Percentiles rank a stretch among this genome's conserved stretches.
Evolutionary conservation across 208 protist genomes (phyloP).

Genomic region (Porcisia hertigi): DNA sequence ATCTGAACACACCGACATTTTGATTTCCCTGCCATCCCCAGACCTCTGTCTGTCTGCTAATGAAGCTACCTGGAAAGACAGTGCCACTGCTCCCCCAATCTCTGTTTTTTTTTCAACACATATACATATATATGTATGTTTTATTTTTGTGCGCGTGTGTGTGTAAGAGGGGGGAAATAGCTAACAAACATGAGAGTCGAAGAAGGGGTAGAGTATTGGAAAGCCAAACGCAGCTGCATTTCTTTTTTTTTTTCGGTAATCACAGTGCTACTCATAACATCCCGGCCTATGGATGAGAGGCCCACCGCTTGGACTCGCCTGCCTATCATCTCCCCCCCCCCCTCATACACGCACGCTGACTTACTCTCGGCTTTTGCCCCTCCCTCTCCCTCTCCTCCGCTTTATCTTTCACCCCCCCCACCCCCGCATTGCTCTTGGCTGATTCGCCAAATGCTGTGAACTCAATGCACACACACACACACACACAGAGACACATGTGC

Average conservation of each 20-base stretch:
- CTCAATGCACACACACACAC: not conserved
- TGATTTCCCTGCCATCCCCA: too few relatives aligned
- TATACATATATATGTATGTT: not conserved
- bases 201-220: not conserved
- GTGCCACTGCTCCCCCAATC: too few relatives aligned
- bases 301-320: not conserved
- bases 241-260: too few relatives aligned
- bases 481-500: too few relatives aligned
- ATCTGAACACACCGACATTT: not conserved
- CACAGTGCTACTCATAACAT: too few relatives aligned
- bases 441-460: not conserved
- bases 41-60: too few relatives aligned
- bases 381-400: not conserved
- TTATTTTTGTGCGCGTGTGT: not conserved
- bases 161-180: not conserved
- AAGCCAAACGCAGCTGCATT: not conserved
- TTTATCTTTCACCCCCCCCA: not conserved
- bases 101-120: not conserved
- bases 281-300: not conserved
- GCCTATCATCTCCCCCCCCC: not conserved
- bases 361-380: not conserved
- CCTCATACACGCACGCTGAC: not conserved
- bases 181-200: too few relatives aligned
- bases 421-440: not conserved
- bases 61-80: too few relatives aligned